phyloP scores from a whole-genome alignment of 2,329 filamentous ascomycete species.

The Davidsoniella eucalypti region DNA sequence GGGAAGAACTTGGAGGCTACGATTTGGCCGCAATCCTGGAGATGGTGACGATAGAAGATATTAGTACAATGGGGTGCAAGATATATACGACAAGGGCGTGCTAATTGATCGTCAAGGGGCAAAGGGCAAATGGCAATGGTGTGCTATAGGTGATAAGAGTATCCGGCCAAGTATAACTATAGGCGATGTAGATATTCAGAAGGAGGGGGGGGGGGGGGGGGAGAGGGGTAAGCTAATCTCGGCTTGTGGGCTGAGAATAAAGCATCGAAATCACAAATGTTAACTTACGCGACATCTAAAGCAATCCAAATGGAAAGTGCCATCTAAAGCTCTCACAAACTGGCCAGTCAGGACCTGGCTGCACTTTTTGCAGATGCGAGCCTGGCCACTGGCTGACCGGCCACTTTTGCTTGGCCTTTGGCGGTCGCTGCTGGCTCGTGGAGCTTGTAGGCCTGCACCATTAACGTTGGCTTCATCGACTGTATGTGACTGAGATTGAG shows the following conservation, averaged over 20 bases:
- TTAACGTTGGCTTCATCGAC: background rate
- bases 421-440: conserved; percentile 9
- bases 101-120: too few relatives aligned
- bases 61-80: background rate
- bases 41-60: conserved; percentile 4
- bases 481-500: conserved; percentile 6
- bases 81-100: background rate
- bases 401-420: conserved; percentile 22
- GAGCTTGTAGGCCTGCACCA: background rate
- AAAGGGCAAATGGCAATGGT: background rate
- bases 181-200: background rate
- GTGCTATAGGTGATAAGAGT: background rate
- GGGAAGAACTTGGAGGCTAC: conserved; percentile 99
- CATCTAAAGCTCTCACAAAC: conserved; percentile 84
- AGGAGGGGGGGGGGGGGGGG: conserved; percentile 3
- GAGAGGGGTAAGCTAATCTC: conserved; percentile 8
- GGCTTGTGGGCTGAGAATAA: background rate
- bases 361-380: conserved; percentile 71
- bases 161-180: too few relatives aligned
- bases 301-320: conserved; percentile 92
- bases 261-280: background rate
- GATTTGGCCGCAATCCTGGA: conserved; percentile 85
- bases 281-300: conserved; percentile 81
- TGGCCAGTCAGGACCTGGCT: conserved; percentile 77
- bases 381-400: conserved; percentile 40